Evolutionary conservation across 352 stramenopile genomes (phyloP).

Genomic region (Pythium periplocum): DNA sequence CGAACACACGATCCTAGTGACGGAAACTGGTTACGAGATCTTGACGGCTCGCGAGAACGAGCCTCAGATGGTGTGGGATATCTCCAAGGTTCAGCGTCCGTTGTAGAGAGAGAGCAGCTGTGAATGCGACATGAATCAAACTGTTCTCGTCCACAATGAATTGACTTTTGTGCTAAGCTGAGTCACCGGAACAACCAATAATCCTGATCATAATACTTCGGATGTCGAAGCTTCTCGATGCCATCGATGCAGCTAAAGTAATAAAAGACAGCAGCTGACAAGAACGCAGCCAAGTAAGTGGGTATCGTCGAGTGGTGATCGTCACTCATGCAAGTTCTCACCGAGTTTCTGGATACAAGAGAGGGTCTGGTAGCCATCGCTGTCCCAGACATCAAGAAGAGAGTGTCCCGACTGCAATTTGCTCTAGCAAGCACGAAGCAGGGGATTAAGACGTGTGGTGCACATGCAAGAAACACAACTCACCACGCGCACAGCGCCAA

Average conservation of each 20-base stretch:
- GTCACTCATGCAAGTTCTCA: slow-evolving; percentile 7
- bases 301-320: too few species aligned
- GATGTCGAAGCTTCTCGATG: slow-evolving; percentile 40
- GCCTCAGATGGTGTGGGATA: slow-evolving; percentile 84
- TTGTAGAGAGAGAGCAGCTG: slow-evolving; percentile 11
- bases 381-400: slow-evolving; percentile 41
- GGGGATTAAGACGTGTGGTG: too few species aligned
- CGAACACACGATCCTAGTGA: slow-evolving; percentile 99
- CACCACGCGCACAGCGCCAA: slow-evolving; percentile 37
- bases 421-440: background rate
- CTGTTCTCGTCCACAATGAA: background rate
- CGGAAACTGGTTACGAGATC: slow-evolving; percentile 95
- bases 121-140: too few species aligned
- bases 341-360: slow-evolving; percentile 55
- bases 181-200: slow-evolving; percentile 36
- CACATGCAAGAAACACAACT: background rate
- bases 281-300: background rate
- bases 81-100: slow-evolving; percentile 68
- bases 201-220: slow-evolving; percentile 52
- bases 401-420: slow-evolving; percentile 6
- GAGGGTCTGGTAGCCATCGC: slow-evolving; percentile 28
- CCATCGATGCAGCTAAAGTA: slow-evolving; percentile 48
- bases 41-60: slow-evolving; percentile 90
- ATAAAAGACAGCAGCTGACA: slow-evolving; percentile 36
- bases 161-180: background rate